Evolutionary conservation across 1,284 basidiomycete species (phyloP), one percentile per base, ranked within the genome.

Genomic region (Puccinia polysora): DNA sequence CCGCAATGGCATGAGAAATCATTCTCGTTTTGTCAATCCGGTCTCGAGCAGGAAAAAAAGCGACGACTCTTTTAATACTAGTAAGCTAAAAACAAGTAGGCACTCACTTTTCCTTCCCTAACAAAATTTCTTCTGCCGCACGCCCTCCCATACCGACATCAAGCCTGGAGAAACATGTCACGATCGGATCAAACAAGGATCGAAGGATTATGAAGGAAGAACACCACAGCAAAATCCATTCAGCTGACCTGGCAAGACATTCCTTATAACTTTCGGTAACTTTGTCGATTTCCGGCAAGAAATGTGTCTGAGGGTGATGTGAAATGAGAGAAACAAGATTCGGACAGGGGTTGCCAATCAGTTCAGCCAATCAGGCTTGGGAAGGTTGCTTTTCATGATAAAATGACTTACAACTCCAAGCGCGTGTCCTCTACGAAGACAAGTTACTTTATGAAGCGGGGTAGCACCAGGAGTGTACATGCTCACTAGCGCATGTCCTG

Each of bases 391-490:
- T n/a, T n/a, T n/a, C n/a, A n/a, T n/a, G n/a, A n/a, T 20, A 52
- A 34, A n/a, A 63, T 65, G 65, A 84, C 87, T 76, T 81, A 90
- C 89, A 77, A 92, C 83, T 75, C 94, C 94, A 40, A 96, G 84
- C 20, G 91, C 89, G 77, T 92, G 90, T 36, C 93, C 93, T 77
- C 94, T 88, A 60, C 92, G 93, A 74, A 97, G 86, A 80, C 93
- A 94, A 20, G 93, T 97, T 30, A 95, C 93, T 83, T 94, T 96
- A 81, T 97, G 93, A 75, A 97, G 81, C 34, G 93, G 93, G 85
- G 92, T 91, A 32, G 92, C 91, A 68, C 92, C 93, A 73, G 90
- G 86, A 0, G 94, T 96, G 79, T 91, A 91, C 43, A 96, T 81
- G 5, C 92, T 91, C 23, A 91, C 87, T 25, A 97, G 85, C 18